Evolutionary conservation across 1,139 yeast genomes (phyloP).

Genomic region (Sugiyamaella xylanicola): DNA sequence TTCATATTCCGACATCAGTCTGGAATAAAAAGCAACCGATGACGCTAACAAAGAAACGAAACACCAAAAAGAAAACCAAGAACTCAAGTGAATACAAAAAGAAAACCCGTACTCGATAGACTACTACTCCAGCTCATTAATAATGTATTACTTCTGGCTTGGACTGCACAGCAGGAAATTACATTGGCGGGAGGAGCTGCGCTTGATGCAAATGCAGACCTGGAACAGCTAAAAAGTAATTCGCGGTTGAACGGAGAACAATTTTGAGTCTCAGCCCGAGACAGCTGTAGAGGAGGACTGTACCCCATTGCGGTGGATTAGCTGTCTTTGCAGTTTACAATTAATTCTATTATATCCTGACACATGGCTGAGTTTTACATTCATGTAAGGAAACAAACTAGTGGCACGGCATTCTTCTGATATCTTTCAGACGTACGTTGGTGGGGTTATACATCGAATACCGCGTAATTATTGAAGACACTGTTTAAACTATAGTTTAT

Average conservation of each 20-base stretch:
- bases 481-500: too few relatives aligned
- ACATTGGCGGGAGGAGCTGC: neutral
- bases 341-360: too few relatives aligned
- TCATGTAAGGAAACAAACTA: neutral
- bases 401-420: too few relatives aligned
- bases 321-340: too few relatives aligned
- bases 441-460: too few relatives aligned
- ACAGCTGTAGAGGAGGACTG: neutral
- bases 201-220: too few relatives aligned
- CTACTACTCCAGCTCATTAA: neutral
- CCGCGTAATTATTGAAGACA: too few relatives aligned
- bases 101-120: neutral
- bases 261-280: neutral
- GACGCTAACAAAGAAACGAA: neutral
- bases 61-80: neutral
- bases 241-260: neutral
- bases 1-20: neutral
- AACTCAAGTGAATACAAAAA: neutral
- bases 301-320: neutral
- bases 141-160: constrained; percentile 1
- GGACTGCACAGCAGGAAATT: too few relatives aligned
- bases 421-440: too few relatives aligned
- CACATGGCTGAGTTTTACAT: neutral
- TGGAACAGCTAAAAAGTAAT: neutral
- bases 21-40: neutral